Percentiles rank a stretch among this genome's conserved stretches.
Evolutionary conservation across 805 yeast species (phyloP).

Genomic region (Candida boleticola): DNA sequence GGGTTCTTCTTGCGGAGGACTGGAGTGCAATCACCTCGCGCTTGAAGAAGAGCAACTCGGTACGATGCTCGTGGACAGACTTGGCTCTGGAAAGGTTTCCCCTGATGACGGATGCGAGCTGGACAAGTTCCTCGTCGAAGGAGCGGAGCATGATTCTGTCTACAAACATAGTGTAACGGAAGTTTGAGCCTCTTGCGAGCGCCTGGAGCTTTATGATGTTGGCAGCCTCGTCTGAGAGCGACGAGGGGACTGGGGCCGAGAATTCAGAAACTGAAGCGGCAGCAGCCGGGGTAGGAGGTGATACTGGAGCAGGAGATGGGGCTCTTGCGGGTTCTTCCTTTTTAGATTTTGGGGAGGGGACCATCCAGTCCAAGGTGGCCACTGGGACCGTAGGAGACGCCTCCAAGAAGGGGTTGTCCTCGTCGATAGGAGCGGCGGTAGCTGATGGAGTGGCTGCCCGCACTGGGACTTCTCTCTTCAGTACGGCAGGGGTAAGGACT

Average conservation of each 20-base stretch:
- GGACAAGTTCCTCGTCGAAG: conserved; percentile 48
- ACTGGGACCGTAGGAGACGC: background rate
- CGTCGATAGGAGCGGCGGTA: background rate
- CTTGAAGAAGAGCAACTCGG: conserved; percentile 26
- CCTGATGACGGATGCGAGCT: conserved; percentile 50
- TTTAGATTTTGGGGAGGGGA: background rate
- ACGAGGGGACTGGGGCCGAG: background rate
- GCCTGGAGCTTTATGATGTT: conserved; percentile 61
- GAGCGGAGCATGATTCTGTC: conserved; percentile 60
- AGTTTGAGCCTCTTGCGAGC: conserved; percentile 63
- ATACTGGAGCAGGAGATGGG: conserved; percentile 10
- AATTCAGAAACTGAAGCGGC: background rate
- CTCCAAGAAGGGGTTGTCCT: conserved; percentile 4
- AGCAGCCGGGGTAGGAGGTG: background rate
- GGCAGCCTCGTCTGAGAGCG: conserved; percentile 6
- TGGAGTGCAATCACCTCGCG: conserved; percentile 39
- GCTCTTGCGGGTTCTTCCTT: conserved; percentile 24
- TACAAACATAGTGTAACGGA: conserved; percentile 63
- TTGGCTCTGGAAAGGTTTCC: conserved; percentile 40
- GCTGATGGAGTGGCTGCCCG: background rate
- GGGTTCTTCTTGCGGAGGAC: conserved; percentile 31
- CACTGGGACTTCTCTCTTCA: background rate
- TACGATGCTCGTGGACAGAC: conserved; percentile 34
- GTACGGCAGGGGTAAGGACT: background rate
- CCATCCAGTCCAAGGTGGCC: background rate